Conservation (phyloP, 2,329 filamentous ascomycete genomes). For the Zalaria sp. region DNA sequence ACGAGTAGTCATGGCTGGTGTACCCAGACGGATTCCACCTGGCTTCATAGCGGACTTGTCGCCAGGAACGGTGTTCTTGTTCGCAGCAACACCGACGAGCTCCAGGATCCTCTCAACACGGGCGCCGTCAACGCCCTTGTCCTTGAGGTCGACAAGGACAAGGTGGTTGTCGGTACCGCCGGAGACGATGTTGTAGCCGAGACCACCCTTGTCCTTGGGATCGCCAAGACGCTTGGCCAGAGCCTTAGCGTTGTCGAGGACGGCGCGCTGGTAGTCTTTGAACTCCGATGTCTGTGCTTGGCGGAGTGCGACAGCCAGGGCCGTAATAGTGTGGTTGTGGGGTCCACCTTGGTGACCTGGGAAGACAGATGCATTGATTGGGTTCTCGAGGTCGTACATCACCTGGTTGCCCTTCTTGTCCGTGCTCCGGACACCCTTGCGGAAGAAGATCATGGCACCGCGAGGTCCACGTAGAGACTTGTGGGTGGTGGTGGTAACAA, state of each 20-base stretch:
- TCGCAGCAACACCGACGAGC: constrained; percentile 93
- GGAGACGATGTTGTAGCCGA: constrained; percentile 88
- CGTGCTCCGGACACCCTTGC: constrained; percentile 83
- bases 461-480: constrained; percentile 96
- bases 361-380: constrained; percentile 99
- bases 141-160: constrained; percentile 87
- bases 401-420: constrained; percentile 80
- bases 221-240: constrained; percentile 46
- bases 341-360: constrained; percentile 96
- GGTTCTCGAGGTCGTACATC: constrained; percentile 83
- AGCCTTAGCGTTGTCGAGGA: constrained; percentile 85
- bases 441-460: constrained; percentile 99
- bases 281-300: constrained; percentile 86
- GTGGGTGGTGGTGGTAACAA: constrained; percentile 97
- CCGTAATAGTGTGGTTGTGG: constrained; percentile 99
- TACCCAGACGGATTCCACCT: constrained; percentile 84
- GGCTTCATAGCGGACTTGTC: constrained; percentile 89
- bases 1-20: constrained; percentile 92
- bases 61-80: constrained; percentile 97
- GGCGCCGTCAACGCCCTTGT: constrained; percentile 72
- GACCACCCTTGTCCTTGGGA: constrained; percentile 47
- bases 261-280: constrained; percentile 84
- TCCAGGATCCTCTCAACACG: constrained; percentile 41
- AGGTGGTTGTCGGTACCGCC: constrained; percentile 97
- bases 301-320: constrained; percentile 84